Conservation (phyloP, 2,329 filamentous ascomycete species). For the Fusarium sp. region DNA sequence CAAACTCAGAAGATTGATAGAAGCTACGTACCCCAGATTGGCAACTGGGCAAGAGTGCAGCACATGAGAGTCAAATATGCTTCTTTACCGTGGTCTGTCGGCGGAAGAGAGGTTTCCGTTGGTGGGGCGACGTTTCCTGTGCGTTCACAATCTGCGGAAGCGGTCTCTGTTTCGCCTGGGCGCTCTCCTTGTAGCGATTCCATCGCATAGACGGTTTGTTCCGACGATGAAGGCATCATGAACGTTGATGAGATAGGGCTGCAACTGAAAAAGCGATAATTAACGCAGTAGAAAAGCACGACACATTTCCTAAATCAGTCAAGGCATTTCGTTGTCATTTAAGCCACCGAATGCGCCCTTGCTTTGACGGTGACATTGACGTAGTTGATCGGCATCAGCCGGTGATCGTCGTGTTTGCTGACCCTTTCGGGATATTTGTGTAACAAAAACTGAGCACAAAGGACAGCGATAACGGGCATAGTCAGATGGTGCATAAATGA, state of each 20-base stretch:
- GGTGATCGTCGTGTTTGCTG: not conserved
- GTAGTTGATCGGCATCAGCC: constrained; percentile 1
- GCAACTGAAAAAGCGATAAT: not conserved
- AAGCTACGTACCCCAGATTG: constrained; percentile 48
- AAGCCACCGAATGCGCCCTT: constrained; percentile 16
- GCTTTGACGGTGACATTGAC: constrained; percentile 20
- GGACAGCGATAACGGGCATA: not conserved
- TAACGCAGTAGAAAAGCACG: not conserved
- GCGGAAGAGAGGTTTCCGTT: constrained; percentile 33
- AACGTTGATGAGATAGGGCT: not conserved
- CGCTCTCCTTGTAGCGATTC: not conserved
- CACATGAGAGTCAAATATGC: constrained; percentile 51
- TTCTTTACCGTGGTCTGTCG: constrained; percentile 48
- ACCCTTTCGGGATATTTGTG: not conserved
- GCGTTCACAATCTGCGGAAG: not conserved
- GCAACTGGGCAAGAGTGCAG: constrained; percentile 50
- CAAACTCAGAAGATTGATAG: fast-evolving
- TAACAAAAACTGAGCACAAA: not conserved
- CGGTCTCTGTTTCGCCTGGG: not conserved
- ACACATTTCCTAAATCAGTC: not conserved
- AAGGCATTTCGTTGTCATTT: not conserved
- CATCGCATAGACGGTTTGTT: not conserved
- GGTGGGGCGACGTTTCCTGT: not conserved
- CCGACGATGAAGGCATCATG: not conserved
- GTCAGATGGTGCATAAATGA: too few species aligned